These are phyloP conservation scores for Xanthoconium stramineum DNA, from an alignment of 768 basidiomycete species.

Conservation along the genomic window DNA sequence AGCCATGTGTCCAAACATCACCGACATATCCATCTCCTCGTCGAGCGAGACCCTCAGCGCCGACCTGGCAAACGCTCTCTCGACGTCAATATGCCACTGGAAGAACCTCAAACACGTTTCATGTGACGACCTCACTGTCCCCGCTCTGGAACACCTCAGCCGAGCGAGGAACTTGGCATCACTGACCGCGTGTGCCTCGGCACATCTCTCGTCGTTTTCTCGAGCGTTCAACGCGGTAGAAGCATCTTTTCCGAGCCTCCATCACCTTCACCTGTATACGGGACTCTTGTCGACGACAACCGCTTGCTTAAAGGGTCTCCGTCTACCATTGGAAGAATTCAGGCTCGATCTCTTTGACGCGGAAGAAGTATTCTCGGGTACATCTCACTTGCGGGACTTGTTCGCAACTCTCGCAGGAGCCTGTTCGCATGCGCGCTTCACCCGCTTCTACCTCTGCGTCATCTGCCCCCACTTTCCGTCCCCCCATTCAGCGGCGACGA, in stretches of 20 bases:
- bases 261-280: conserved; percentile 20
- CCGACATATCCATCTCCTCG: conserved; percentile 15
- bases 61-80: conserved; percentile 13
- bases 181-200: conserved; percentile 12
- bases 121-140: conserved; percentile 19
- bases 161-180: conserved; percentile 13
- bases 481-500: background rate
- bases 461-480: conserved; percentile 12
- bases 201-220: conserved; percentile 9
- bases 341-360: conserved; percentile 22
- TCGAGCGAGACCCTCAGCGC: conserved; percentile 5
- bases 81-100: conserved; percentile 20
- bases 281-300: conserved; percentile 9
- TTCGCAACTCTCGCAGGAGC: conserved; percentile 9
- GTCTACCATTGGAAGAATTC: conserved; percentile 14
- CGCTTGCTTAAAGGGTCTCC: conserved; percentile 6
- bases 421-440: conserved; percentile 12
- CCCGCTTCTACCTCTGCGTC: conserved; percentile 12
- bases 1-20: conserved; percentile 17
- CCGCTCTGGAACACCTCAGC: conserved; percentile 20
- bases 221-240: background rate
- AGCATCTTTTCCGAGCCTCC: conserved; percentile 8
- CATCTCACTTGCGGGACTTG: conserved; percentile 9
- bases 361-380: conserved; percentile 7
- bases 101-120: conserved; percentile 15